Base-by-base conservation (phyloP, 768 basidiomycete genomes). In the Kwoniella mangroviensis region DNA sequence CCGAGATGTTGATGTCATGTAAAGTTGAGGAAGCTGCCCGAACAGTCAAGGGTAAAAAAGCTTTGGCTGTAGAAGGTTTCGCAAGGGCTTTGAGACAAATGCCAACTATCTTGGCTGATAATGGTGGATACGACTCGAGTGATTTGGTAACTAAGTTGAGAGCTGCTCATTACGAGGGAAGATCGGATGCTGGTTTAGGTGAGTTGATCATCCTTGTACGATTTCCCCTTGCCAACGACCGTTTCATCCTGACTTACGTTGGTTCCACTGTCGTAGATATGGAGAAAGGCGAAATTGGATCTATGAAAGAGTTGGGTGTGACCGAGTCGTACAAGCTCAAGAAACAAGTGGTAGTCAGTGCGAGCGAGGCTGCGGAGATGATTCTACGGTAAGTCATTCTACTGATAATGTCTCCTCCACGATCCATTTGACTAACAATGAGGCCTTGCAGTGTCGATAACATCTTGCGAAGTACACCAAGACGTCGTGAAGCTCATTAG, bases 251-350 rank as follows among this genome's bases (percentile, higher is more conserved):
- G 42, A 11, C 13, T 43, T 34, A 43, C 11, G n/a, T 17, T 22
- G 19, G 24, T 19, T 28, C 19, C 49, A 43, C 15, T 4, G 34
- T 3, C 4, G 7, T 53, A 93, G 96, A 98, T 80, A 95, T 99
- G 94, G 88, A 93, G 41, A 79, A 89, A 55, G 96, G 93, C 2
- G 84, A 85, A 0, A 90, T 99, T 65, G 94, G 88, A 0, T 94
- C 93, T 7, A 98, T 99, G 97, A 86, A 84, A 75, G 84, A 89
- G 58, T 85, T 96, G 12, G 97, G 97, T 41, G 85, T 99, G 45
- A 98, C 95, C 0, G 96, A 99, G 85, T 94, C 92, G 76, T 99
- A 93, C 85, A 98, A 98, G 86, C 86, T 99, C 73, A 99, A 99
- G 86, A 87, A 90, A 51, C 95, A 98, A 84, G 95, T 98, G 1